Percentiles rank a stretch among this genome's conserved stretches.
These are phyloP conservation scores for Fraxinus sp. DNA, from an alignment of 305 asterid genomes.

Conservation along the genomic window DNA sequence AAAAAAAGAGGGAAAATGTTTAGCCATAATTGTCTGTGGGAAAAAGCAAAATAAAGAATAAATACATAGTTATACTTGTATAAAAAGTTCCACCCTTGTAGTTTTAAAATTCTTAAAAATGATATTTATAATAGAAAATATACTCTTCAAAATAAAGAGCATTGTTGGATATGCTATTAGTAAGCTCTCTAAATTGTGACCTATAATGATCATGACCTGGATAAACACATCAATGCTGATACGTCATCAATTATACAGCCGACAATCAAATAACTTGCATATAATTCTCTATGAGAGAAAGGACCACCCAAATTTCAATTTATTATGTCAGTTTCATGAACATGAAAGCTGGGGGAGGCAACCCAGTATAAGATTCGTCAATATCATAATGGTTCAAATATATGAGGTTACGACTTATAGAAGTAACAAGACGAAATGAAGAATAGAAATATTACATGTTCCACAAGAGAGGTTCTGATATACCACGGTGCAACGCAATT, in stretches of 20 bases:
- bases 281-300: neutral
- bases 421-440: conserved; percentile 18
- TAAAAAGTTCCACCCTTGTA: neutral
- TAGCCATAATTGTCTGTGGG: neutral
- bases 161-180: no score
- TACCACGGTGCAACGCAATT: conserved; percentile 92
- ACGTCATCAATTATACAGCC: neutral
- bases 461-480: conserved; percentile 75
- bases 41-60: neutral
- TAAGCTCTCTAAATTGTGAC: neutral
- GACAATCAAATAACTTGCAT: neutral
- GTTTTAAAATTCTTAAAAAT: neutral
- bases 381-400: conserved; percentile 5
- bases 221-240: neutral
- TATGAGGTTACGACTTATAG: neutral
- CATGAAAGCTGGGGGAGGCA: neutral
- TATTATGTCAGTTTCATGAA: neutral
- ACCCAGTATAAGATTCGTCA: neutral
- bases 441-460: conserved; percentile 45
- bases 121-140: neutral
- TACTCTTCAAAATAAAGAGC: neutral
- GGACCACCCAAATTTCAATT: neutral
- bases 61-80: neutral
- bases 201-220: neutral
- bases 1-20: neutral